These are phyloP conservation scores for Hydnum rufescens DNA, from an alignment of 768 basidiomycete species.

Conservation along the genomic window DNA sequence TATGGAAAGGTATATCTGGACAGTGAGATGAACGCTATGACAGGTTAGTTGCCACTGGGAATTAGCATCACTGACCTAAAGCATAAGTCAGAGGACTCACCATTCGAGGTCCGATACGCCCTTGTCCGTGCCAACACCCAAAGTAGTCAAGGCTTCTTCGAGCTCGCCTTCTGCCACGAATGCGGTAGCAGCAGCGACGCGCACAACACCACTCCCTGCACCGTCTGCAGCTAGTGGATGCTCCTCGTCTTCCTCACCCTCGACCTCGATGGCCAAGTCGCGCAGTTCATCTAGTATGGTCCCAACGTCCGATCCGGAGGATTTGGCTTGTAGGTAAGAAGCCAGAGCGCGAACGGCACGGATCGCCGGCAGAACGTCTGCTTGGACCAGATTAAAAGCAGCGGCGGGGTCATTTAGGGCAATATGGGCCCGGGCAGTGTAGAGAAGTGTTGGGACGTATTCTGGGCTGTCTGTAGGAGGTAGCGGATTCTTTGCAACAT, in stretches of 20 bases:
- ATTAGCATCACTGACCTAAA: conserved; percentile 1
- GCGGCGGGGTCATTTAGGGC: conserved; percentile 41
- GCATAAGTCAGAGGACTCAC: too few relatives aligned
- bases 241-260: conserved; percentile 43
- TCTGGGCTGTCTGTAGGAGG: conserved; percentile 45
- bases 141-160: conserved; percentile 82
- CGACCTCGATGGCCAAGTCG: conserved; percentile 72
- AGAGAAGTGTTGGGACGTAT: conserved; percentile 44
- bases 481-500: conserved; percentile 32
- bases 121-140: conserved; percentile 41
- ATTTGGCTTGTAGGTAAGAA: conserved; percentile 30
- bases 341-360: conserved; percentile 58
- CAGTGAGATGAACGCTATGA: conserved; percentile 54
- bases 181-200: conserved; percentile 69
- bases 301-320: conserved; percentile 28
- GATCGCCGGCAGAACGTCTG: conserved; percentile 42
- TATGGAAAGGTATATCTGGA: conserved; percentile 82
- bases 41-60: neutral
- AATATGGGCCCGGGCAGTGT: conserved; percentile 60
- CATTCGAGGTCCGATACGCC: conserved; percentile 70
- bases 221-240: conserved; percentile 18
- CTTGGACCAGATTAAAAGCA: conserved; percentile 34
- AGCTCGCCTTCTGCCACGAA: conserved; percentile 68
- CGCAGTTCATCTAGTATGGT: conserved; percentile 59
- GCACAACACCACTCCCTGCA: conserved; percentile 47